Conservation (phyloP, 2,329 filamentous ascomycete species). For the Verticillium albo-atrum region DNA sequence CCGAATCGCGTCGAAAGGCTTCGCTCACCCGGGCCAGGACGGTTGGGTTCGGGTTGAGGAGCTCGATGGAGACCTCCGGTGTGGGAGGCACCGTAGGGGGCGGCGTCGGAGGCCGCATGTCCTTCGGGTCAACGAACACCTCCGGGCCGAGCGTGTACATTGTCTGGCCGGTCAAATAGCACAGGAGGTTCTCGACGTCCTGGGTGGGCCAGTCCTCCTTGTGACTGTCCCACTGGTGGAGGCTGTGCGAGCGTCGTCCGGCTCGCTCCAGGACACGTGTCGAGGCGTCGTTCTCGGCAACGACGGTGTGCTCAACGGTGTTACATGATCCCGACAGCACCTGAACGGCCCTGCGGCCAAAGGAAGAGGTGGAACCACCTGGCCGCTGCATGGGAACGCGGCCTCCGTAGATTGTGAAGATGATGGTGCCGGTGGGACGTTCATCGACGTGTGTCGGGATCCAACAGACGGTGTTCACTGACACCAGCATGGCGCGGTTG, state of each 20-base stretch:
- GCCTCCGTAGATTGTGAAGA: neutral
- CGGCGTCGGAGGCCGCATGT: no score
- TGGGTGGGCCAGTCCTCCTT: neutral
- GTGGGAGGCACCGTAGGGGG: no score
- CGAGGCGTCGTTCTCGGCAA: neutral
- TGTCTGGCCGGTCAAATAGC: no score
- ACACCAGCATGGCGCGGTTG: conserved; percentile 8
- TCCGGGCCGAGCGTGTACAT: no score
- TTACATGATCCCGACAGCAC: neutral
- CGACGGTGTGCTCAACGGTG: neutral
- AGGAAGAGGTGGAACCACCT: neutral
- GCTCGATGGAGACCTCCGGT: neutral
- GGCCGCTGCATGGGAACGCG: neutral
- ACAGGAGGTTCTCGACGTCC: neutral
- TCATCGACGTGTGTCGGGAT: conserved; percentile 6
- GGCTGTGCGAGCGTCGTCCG: no score
- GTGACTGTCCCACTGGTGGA: neutral
- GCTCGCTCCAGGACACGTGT: no score
- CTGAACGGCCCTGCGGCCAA: neutral
- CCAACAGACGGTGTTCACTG: conserved; percentile 9
- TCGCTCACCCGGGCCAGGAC: no score
- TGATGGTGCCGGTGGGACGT: neutral
- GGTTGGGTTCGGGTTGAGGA: no score
- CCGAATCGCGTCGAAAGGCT: conserved; percentile 1
- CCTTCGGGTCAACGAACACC: no score